These are phyloP conservation scores for Diplocarpon rosae DNA, from an alignment of 2,329 filamentous ascomycete species.

Conservation along the genomic window DNA sequence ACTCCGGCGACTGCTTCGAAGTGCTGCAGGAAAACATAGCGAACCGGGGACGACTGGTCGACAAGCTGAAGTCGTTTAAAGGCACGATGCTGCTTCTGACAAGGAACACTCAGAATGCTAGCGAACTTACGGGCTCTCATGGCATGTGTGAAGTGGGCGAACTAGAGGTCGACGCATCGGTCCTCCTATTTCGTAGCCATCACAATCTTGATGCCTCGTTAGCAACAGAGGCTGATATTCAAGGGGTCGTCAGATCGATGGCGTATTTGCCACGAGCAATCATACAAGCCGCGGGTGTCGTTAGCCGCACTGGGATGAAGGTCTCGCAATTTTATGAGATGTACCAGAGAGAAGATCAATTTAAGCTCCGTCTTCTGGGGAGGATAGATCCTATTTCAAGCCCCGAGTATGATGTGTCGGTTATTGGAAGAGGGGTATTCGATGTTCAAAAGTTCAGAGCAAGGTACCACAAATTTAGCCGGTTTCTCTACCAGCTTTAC, in stretches of 20 bases:
- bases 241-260: slow-evolving; percentile 13
- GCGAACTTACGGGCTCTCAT: slow-evolving; percentile 12
- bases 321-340: slow-evolving; percentile 18
- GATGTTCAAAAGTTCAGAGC: slow-evolving; percentile 15
- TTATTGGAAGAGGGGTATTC: slow-evolving; percentile 18
- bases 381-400: slow-evolving; percentile 13
- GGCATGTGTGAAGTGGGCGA: slow-evolving; percentile 16
- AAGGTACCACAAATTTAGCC: slow-evolving; percentile 5
- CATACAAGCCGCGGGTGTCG: slow-evolving; percentile 15
- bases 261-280: slow-evolving; percentile 17
- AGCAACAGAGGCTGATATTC: slow-evolving; percentile 14
- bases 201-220: slow-evolving; percentile 8
- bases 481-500: slow-evolving; percentile 18
- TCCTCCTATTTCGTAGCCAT: slow-evolving; percentile 12
- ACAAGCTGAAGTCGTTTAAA: slow-evolving; percentile 13
- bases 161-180: slow-evolving; percentile 14
- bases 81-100: slow-evolving; percentile 17
- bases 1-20: slow-evolving; percentile 14
- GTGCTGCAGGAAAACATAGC: slow-evolving; percentile 3
- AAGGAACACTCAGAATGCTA: slow-evolving; percentile 15
- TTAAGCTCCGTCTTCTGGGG: slow-evolving; percentile 18
- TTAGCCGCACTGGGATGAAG: slow-evolving; percentile 20
- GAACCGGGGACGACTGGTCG: slow-evolving; percentile 8
- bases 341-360: slow-evolving; percentile 15
- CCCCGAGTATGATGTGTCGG: slow-evolving; percentile 11